phyloP scores from a whole-genome alignment of 257 asterid genomes.

The Solanum microdontum region DNA sequence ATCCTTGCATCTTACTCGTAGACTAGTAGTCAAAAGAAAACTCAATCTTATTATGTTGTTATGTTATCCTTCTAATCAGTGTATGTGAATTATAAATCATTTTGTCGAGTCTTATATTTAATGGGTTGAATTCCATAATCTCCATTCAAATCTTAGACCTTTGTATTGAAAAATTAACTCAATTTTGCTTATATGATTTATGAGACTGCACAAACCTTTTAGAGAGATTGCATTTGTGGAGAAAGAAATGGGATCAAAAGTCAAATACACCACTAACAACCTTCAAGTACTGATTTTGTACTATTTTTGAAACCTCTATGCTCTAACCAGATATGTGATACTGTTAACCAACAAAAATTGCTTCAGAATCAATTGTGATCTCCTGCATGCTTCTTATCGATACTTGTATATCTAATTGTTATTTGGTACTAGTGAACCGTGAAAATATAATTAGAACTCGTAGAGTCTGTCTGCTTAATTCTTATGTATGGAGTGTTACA shows the following conservation, averaged over 20 bases:
- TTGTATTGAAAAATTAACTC: not conserved
- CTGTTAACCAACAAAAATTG: not conserved
- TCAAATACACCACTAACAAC: not conserved
- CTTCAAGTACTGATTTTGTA: too few species aligned
- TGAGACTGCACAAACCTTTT: not conserved
- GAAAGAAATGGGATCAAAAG: not conserved
- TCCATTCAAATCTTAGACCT: not conserved
- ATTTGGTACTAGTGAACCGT: not conserved
- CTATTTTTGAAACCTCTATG: not conserved
- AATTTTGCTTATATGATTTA: not conserved
- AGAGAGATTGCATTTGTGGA: not conserved
- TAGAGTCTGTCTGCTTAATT: not conserved
- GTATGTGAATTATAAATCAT: too few species aligned
- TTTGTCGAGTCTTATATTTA: not conserved
- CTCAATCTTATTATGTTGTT: not conserved
- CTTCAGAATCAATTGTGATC: not conserved
- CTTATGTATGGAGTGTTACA: not conserved
- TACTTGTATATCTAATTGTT: not conserved
- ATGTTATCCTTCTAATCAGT: not conserved
- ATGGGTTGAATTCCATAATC: not conserved
- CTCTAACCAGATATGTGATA: too few species aligned
- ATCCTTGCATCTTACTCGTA: not conserved
- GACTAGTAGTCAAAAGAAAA: not conserved
- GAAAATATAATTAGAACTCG: not conserved
- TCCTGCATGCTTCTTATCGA: not conserved